phyloP scores from a whole-genome alignment of 164 flowering plant genomes.

The Vitis rupestris region DNA sequence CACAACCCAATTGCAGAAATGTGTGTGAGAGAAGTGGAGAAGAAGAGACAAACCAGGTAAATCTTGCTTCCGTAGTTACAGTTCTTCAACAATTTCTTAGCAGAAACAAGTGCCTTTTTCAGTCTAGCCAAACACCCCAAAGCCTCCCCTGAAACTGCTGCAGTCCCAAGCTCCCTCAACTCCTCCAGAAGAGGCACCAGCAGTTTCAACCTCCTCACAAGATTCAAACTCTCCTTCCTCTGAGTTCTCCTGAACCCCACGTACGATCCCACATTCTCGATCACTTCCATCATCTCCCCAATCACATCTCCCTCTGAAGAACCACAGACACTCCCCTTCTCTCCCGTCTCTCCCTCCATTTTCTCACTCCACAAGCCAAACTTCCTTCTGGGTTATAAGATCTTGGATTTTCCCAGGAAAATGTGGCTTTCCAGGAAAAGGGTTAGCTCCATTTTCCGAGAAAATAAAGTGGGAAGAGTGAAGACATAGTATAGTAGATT shows the following conservation, averaged over 20 bases:
- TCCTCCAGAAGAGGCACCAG: slow-evolving; percentile 38
- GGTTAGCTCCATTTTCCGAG: not conserved
- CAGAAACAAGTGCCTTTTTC: slow-evolving; percentile 23
- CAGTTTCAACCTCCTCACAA: slow-evolving; percentile 40
- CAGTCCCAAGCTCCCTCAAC: slow-evolving; percentile 21
- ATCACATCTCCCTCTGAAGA: slow-evolving; percentile 11
- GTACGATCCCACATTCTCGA: slow-evolving; percentile 28
- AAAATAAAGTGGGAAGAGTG: not conserved
- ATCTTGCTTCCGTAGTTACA: slow-evolving; percentile 37
- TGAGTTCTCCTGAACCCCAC: slow-evolving; percentile 26
- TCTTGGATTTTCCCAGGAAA: slow-evolving; percentile 1
- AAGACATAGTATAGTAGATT: not conserved
- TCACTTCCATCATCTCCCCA: slow-evolving; percentile 32
- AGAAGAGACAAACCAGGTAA: slow-evolving; percentile 22
- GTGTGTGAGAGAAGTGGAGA: not conserved
- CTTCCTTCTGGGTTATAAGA: not conserved
- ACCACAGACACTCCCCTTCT: slow-evolving; percentile 2
- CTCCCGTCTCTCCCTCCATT: slow-evolving; percentile 10
- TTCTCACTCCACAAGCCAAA: not conserved
- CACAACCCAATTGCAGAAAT: not conserved
- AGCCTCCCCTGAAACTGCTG: slow-evolving; percentile 4
- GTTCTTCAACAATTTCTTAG: slow-evolving; percentile 28
- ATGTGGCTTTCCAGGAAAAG: not conserved
- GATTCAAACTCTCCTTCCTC: slow-evolving; percentile 31
- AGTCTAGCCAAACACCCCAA: slow-evolving; percentile 16